Percentiles rank a stretch among this genome's conserved stretches.
Conservation (phyloP, 2,329 filamentous ascomycete species). For the Aspergillus fumigatus region DNA sequence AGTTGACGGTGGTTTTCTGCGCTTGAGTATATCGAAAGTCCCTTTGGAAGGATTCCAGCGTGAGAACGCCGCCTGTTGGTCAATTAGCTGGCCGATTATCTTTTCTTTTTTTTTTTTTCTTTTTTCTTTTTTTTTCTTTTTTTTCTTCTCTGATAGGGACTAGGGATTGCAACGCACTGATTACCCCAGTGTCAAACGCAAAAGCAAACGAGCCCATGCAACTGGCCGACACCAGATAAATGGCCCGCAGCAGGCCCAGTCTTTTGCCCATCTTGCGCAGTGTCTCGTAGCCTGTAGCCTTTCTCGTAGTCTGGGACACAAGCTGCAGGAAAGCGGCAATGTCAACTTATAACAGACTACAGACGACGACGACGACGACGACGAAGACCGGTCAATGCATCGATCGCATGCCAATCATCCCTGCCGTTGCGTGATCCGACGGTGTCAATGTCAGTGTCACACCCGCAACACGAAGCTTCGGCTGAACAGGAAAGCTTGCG, state of each 20-base stretch:
- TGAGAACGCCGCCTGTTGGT: conserved; percentile 40
- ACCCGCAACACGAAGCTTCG: background rate
- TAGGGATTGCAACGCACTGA: conserved; percentile 21
- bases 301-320: conserved; percentile 3
- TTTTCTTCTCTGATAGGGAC: background rate
- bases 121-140: too few relatives aligned
- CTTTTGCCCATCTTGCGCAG: conserved; percentile 28
- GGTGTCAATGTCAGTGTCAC: background rate
- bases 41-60: conserved; percentile 39
- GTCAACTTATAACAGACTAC: background rate
- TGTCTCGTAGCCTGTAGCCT: too few relatives aligned
- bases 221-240: conserved; percentile 33
- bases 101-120: too few relatives aligned
- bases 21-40: conserved; percentile 36
- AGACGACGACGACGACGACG: background rate
- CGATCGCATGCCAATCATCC: background rate
- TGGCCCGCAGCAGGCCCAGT: conserved; percentile 32
- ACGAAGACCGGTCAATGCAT: background rate
- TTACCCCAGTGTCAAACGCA: conserved; percentile 37
- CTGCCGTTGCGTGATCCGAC: background rate
- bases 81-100: background rate
- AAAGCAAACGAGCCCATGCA: conserved; percentile 39
- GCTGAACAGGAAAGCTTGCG: background rate
- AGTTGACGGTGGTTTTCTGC: conserved; percentile 40
- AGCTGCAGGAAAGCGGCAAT: background rate